Conservation (phyloP, 2,329 filamentous ascomycete genomes). For the Endoconidiophora polonica region DNA sequence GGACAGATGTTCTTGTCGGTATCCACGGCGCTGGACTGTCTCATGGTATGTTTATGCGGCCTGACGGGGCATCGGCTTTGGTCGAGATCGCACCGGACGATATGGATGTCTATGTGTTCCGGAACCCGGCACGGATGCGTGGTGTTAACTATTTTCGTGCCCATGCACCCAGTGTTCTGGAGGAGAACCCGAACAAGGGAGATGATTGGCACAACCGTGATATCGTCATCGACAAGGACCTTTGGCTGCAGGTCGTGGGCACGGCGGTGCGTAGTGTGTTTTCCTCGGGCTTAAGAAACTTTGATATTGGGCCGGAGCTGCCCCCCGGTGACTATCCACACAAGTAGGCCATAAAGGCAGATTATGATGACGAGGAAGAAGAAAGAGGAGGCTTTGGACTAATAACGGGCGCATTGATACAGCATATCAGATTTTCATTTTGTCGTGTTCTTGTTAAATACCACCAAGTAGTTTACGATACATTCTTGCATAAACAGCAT, state of each 20-base stretch:
- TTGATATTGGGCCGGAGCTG: neutral
- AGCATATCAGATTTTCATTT: too few relatives aligned
- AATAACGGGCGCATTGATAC: too few relatives aligned
- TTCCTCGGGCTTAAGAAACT: slow-evolving; percentile 5
- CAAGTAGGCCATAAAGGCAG: too few relatives aligned
- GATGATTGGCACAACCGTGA: slow-evolving; percentile 9
- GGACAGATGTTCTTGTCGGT: slow-evolving; percentile 26
- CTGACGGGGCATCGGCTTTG: slow-evolving; percentile 18
- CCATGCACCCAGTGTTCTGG: slow-evolving; percentile 17
- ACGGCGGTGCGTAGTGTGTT: slow-evolving; percentile 1
- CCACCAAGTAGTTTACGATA: too few relatives aligned
- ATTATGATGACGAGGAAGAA: too few relatives aligned
- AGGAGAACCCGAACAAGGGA: neutral
- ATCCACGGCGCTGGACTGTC: slow-evolving; percentile 29
- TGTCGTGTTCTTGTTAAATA: too few relatives aligned
- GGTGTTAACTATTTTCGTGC: slow-evolving; percentile 23
- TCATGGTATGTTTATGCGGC: slow-evolving; percentile 25
- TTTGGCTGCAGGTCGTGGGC: slow-evolving; percentile 5
- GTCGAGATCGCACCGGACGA: slow-evolving; percentile 26
- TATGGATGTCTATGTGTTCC: slow-evolving; percentile 19
- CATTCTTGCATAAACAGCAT: too few relatives aligned
- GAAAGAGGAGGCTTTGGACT: too few relatives aligned
- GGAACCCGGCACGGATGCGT: slow-evolving; percentile 24
- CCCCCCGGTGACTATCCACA: too few relatives aligned
- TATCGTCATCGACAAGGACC: neutral